These are phyloP conservation scores for Cryptosporidium canis DNA, from an alignment of 169 alveolate species.

Conservation along the genomic window DNA sequence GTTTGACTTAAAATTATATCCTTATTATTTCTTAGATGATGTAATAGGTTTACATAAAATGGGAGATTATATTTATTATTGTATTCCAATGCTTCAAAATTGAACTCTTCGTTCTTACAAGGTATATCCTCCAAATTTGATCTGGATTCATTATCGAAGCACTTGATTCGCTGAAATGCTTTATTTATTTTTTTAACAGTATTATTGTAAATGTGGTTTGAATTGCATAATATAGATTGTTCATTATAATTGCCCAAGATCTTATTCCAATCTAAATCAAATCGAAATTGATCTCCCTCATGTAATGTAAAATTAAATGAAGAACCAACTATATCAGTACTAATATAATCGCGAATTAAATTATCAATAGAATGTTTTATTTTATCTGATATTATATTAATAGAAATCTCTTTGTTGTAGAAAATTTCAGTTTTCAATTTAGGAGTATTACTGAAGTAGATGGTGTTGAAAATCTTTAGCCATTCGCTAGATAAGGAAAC, in stretches of 20 bases:
- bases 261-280: slow-evolving; percentile 21
- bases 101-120: not conserved
- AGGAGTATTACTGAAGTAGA: not conserved
- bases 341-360: slow-evolving; percentile 12
- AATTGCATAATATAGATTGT: not conserved
- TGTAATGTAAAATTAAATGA: not conserved
- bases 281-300: not conserved
- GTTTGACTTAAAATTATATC: not conserved
- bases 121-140: not conserved
- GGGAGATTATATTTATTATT: slow-evolving; percentile 25
- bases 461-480: slow-evolving; percentile 10
- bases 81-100: not conserved
- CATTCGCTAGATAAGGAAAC: slow-evolving; percentile 16
- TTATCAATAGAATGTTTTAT: slow-evolving; percentile 28
- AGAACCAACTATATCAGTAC: not conserved
- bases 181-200: too few relatives aligned
- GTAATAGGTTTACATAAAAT: slow-evolving; percentile 4
- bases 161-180: too few relatives aligned
- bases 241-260: not conserved
- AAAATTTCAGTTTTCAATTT: slow-evolving; percentile 6
- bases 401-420: slow-evolving; percentile 6
- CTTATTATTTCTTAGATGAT: slow-evolving; percentile 29
- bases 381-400: slow-evolving; percentile 1
- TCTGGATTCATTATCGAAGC: not conserved
- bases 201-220: too few relatives aligned